These are phyloP conservation scores for Colletotrichum truncatum DNA, from an alignment of 2,329 filamentous ascomycete genomes.

Conservation along the genomic window DNA sequence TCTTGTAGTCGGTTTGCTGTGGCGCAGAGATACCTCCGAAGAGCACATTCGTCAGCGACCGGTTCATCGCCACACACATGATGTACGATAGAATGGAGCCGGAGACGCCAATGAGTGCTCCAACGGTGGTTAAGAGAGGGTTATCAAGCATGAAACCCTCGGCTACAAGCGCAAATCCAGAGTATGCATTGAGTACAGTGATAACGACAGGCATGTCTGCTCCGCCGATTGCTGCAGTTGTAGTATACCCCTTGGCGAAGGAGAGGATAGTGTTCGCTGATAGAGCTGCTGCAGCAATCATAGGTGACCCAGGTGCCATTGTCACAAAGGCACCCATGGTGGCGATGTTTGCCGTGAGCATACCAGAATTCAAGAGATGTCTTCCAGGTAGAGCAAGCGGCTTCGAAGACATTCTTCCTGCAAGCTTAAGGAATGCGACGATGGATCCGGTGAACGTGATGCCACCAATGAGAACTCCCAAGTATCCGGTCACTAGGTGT, in stretches of 20 bases:
- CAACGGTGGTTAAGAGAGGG: constrained; percentile 83
- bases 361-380: constrained; percentile 77
- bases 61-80: constrained; percentile 90
- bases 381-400: constrained; percentile 78
- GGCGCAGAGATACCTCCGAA: constrained; percentile 81
- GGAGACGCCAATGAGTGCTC: constrained; percentile 86
- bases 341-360: constrained; percentile 80
- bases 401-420: constrained; percentile 82
- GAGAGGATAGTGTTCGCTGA: constrained; percentile 80
- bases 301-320: constrained; percentile 81
- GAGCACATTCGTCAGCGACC: constrained; percentile 86
- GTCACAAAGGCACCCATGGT: constrained; percentile 87
- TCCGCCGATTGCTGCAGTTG: constrained; percentile 88
- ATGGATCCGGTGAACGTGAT: constrained; percentile 93
- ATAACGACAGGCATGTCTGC: constrained; percentile 95
- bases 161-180: constrained; percentile 87
- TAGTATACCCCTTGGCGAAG: constrained; percentile 88
- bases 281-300: constrained; percentile 81
- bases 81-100: constrained; percentile 91
- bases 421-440: constrained; percentile 88
- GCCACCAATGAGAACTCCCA: constrained; percentile 86
- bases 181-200: constrained; percentile 90
- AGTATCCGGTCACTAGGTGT: constrained; percentile 86
- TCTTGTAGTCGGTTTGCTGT: constrained; percentile 71
- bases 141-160: constrained; percentile 95